Conservation (phyloP, 306 rosid genomes). For the Corylus heterophylla region DNA sequence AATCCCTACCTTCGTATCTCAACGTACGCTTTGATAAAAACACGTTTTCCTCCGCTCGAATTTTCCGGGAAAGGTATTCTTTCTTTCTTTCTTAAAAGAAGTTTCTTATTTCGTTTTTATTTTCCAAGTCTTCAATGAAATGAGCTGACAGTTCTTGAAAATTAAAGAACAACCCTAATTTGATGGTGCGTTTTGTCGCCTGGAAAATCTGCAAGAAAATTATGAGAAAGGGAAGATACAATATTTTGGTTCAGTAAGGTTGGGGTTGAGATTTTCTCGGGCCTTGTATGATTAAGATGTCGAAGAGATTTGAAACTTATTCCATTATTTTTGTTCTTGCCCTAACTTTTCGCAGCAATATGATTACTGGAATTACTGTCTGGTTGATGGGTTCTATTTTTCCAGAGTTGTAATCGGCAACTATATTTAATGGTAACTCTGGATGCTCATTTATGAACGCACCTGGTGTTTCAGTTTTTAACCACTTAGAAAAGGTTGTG, state of each 20-base stretch:
- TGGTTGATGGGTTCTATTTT: too few species aligned
- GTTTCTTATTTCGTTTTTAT: neutral
- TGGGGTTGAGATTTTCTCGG: neutral
- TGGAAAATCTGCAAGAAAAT: neutral
- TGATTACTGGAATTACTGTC: neutral
- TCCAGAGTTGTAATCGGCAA: neutral
- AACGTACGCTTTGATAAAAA: neutral
- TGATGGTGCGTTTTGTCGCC: neutral
- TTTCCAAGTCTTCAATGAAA: neutral
- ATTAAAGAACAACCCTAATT: neutral
- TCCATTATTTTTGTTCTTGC: neutral
- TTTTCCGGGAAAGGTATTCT: slow-evolving; percentile 23
- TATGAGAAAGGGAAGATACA: neutral
- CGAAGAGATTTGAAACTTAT: neutral
- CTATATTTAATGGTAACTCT: neutral
- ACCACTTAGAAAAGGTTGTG: neutral
- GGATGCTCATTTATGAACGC: neutral
- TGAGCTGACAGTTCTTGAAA: neutral
- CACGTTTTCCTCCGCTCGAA: slow-evolving; percentile 5
- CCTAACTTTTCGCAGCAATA: neutral
- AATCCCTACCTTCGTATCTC: slow-evolving; percentile 20
- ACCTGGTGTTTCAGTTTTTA: neutral
- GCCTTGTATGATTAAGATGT: too few species aligned
- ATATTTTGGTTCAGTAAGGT: neutral
- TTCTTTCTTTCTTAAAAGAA: neutral